Evolutionary conservation across 805 yeast species (phyloP).

Genomic region (Candida ascalaphidarum): DNA sequence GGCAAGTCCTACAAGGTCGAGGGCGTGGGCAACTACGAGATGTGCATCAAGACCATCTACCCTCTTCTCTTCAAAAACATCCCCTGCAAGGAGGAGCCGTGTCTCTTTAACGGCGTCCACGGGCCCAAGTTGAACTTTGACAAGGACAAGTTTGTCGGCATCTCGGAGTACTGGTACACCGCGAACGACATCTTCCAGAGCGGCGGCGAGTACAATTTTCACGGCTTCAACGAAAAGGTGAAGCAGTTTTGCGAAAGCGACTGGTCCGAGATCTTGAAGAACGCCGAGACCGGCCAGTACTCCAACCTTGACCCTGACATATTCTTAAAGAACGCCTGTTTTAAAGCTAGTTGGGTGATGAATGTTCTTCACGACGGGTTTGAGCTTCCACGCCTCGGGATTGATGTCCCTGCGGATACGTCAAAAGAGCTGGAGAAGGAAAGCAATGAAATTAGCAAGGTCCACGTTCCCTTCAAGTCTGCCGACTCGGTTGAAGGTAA

Average conservation of each 20-base stretch:
- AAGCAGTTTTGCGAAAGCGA: constrained; percentile 66
- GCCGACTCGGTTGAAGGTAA: constrained; percentile 73
- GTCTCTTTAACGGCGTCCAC: constrained; percentile 91
- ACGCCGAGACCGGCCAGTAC: constrained; percentile 49
- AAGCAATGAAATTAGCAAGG: constrained; percentile 17
- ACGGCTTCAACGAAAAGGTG: constrained; percentile 56
- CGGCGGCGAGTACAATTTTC: constrained; percentile 83
- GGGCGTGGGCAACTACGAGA: constrained; percentile 76
- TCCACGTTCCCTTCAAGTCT: constrained; percentile 65
- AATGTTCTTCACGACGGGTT: constrained; percentile 90
- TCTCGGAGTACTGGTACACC: constrained; percentile 96
- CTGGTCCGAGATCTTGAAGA: constrained; percentile 50
- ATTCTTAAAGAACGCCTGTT: constrained; percentile 69
- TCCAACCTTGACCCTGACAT: constrained; percentile 42
- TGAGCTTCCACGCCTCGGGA: constrained; percentile 65
- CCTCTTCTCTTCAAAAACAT: constrained; percentile 71
- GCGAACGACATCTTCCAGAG: constrained; percentile 84
- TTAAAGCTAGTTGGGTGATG: constrained; percentile 91
- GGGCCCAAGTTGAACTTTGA: constrained; percentile 81
- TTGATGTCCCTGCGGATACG: constrained; percentile 31
- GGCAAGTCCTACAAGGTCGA: constrained; percentile 40
- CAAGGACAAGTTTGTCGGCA: constrained; percentile 80
- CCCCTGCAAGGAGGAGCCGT: constrained; percentile 83
- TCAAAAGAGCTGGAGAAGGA: constrained; percentile 15
- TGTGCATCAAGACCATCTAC: constrained; percentile 62